These are phyloP conservation scores for Stipa capillata DNA, from an alignment of 176 grass and related monocot species.

Conservation along the genomic window DNA sequence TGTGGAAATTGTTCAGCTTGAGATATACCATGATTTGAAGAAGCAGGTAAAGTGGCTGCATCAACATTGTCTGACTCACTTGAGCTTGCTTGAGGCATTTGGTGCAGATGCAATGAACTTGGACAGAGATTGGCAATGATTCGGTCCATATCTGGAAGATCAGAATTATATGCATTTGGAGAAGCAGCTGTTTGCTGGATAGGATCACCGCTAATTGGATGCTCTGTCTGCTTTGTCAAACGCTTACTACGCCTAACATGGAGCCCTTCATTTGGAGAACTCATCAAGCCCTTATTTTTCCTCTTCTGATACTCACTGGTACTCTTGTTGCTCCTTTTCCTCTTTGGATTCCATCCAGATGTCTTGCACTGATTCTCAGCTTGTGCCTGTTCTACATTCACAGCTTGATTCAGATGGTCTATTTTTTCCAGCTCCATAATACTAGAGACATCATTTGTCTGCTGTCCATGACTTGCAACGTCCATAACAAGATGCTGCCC, in stretches of 20 bases:
- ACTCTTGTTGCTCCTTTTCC: background rate
- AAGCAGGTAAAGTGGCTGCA: background rate
- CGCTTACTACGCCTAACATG: conserved; percentile 21
- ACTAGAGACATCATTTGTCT: background rate
- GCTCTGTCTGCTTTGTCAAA: background rate
- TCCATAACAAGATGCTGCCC: background rate
- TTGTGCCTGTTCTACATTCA: background rate
- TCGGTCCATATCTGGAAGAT: conserved; percentile 17
- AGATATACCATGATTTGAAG: background rate
- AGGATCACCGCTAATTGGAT: background rate
- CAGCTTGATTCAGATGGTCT: background rate
- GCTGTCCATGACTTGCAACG: background rate
- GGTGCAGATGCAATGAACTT: background rate
- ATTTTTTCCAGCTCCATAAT: background rate
- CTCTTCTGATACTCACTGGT: background rate
- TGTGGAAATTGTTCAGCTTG: background rate
- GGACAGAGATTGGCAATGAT: conserved; percentile 19
- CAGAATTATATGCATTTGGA: background rate
- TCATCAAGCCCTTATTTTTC: background rate
- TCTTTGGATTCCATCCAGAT: conserved; percentile 14
- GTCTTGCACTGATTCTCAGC: background rate
- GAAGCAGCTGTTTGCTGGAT: conserved; percentile 2
- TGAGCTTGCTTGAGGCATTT: conserved; percentile 5
- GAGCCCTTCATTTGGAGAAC: conserved; percentile 3
- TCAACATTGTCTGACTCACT: background rate